These are phyloP conservation scores for Pythium dissimile DNA, from an alignment of 352 stramenopile species.

Conservation along the genomic window DNA sequence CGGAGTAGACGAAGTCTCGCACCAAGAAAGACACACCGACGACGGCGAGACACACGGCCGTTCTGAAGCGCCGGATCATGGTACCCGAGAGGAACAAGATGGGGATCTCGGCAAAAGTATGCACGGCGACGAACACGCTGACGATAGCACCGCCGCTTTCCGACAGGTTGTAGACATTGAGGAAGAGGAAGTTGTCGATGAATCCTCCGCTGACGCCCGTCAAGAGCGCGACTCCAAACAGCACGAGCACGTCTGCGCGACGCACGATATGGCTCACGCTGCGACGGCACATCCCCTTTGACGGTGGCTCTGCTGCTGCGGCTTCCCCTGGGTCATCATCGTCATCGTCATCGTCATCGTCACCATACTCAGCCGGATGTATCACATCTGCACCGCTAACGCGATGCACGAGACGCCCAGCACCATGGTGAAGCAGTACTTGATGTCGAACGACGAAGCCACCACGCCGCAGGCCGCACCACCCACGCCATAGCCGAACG, in stretches of 20 bases:
- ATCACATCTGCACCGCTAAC: constrained; percentile 41
- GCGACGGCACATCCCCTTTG: too few species aligned
- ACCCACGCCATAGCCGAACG: constrained; percentile 54
- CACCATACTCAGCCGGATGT: constrained; percentile 34
- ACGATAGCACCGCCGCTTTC: constrained; percentile 46
- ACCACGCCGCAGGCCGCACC: constrained; percentile 53
- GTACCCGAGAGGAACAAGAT: constrained; percentile 65
- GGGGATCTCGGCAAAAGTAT: constrained; percentile 62
- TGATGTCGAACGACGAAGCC: constrained; percentile 44
- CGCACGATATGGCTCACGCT: constrained; percentile 32
- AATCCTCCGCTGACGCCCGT: constrained; percentile 46
- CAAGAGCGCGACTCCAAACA: constrained; percentile 54
- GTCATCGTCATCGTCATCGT: constrained; percentile 14
- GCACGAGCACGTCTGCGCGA: constrained; percentile 45
- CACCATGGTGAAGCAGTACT: constrained; percentile 67
- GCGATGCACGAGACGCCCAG: constrained; percentile 39
- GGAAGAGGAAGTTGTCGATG: constrained; percentile 60
- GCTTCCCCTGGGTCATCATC: neutral
- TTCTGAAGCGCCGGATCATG: constrained; percentile 51
- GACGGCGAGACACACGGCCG: constrained; percentile 38
- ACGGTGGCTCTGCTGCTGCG: too few species aligned
- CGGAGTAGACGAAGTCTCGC: constrained; percentile 50
- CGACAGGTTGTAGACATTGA: constrained; percentile 62
- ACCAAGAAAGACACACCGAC: constrained; percentile 43
- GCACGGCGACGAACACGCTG: constrained; percentile 50